A percentile compares a stretch with the other conserved stretches of the same genome.
phyloP scores from a whole-genome alignment of 805 yeast species.

The Ogataea glucozyma region DNA sequence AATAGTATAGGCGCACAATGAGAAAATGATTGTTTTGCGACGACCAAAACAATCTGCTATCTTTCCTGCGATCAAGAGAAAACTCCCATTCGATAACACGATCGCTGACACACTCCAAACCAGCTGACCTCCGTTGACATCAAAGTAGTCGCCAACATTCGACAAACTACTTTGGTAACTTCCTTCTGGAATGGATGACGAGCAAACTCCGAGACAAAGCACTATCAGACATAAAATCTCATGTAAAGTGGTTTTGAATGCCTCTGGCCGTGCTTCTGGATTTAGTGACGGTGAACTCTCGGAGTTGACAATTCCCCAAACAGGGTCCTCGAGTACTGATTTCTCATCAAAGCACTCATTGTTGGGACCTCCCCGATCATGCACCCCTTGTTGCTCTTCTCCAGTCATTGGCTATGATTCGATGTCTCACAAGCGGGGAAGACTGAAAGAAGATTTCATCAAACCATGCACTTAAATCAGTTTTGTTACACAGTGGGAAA shows the following conservation, averaged over 20 bases:
- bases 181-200: slow-evolving; percentile 37
- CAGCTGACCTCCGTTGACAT: slow-evolving; percentile 37
- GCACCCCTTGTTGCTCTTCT: too few relatives aligned
- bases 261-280: slow-evolving; percentile 31
- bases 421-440: too few relatives aligned
- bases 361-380: too few relatives aligned
- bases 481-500: too few relatives aligned
- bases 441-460: too few relatives aligned
- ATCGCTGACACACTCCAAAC: slow-evolving; percentile 42
- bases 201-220: slow-evolving; percentile 36
- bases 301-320: too few relatives aligned
- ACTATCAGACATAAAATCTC: slow-evolving; percentile 34
- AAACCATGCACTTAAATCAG: too few relatives aligned
- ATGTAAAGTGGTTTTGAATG: slow-evolving; percentile 31
- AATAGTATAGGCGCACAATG: slow-evolving; percentile 15
- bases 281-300: not conserved
- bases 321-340: too few relatives aligned
- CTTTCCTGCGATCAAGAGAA: slow-evolving; percentile 39
- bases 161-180: slow-evolving; percentile 37
- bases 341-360: too few relatives aligned
- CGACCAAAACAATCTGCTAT: slow-evolving; percentile 42
- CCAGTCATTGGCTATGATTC: too few relatives aligned
- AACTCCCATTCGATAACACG: slow-evolving; percentile 38
- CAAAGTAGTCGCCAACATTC: slow-evolving; percentile 32
- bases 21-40: slow-evolving; percentile 31